Evolutionary conservation across 805 yeast species (phyloP), one percentile per base, ranked within the genome.

Genomic region (Lipomyces kockii): DNA sequence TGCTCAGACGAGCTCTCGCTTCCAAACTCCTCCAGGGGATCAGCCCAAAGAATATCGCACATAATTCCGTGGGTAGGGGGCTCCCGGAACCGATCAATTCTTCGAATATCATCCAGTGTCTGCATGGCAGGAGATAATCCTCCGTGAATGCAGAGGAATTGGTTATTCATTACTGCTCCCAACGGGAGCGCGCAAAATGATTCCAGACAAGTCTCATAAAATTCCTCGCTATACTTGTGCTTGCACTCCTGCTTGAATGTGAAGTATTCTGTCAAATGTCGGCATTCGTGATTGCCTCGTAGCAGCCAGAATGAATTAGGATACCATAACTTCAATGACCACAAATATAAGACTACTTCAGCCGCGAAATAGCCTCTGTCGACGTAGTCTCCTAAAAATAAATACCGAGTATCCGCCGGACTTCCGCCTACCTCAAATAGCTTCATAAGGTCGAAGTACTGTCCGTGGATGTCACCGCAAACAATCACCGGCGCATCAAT

Each of bases 401-500:
- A 80, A 77, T 91, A 94, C 22, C 90, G 83, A 0, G 96, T 89
- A n/a, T 76, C 79, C 17, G 80, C 82, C 12, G 98, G 97, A 75
- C 89, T 88, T 1, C 98, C 98, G 52, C 97, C 97, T 20, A 92
- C 94, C 76, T 94, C 98, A 75, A 94, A 91, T 56, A 94, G 80
- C 78, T 93, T 92, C 86, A 93, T 83, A 73, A 94, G 82, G 78
- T 94, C 99, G 77, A 85, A 93, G 77, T 86, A 92, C 78, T 94
- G 98, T 20, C 99, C 99, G 78, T 94, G 98, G n/a, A 93, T 85
- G 79, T 94, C 98, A 65, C 99, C 99, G 80, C 98, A 92, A 2
- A 94, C 92, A 0, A 97, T 93, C 2, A 94, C 91, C 0, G 98
- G 99, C 0, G 97, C 96, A 2, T 92, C 93, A 1, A 95, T 89